Evolutionary conservation across 2,329 filamentous ascomycete species (phyloP).

Genomic region (Fusarium verrucosum): DNA sequence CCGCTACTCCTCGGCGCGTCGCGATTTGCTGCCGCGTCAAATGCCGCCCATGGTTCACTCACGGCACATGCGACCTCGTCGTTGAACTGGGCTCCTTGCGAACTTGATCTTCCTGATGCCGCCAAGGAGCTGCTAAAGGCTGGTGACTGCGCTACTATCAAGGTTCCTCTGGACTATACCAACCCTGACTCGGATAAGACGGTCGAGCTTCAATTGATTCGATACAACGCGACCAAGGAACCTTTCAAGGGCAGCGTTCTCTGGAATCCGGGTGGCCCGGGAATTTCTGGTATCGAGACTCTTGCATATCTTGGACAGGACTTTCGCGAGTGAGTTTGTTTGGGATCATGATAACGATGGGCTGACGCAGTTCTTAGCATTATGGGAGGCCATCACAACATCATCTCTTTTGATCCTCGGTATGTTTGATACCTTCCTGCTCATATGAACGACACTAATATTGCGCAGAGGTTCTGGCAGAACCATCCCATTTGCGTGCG

Average conservation of each 20-base stretch:
- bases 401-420: constrained; percentile 38
- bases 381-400: constrained; percentile 23
- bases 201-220: constrained; percentile 48
- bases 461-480: constrained; percentile 16
- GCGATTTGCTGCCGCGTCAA: neutral
- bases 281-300: constrained; percentile 31
- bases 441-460: neutral
- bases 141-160: constrained; percentile 47
- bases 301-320: constrained; percentile 18
- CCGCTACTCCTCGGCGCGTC: constrained; percentile 6
- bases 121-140: constrained; percentile 2
- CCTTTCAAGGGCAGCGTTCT: constrained; percentile 51
- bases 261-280: constrained; percentile 53
- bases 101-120: constrained; percentile 3
- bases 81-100: constrained; percentile 11
- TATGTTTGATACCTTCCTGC: neutral
- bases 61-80: neutral
- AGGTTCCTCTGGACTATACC: constrained; percentile 54
- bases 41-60: neutral
- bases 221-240: constrained; percentile 43
- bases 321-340: constrained; percentile 7
- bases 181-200: constrained; percentile 34
- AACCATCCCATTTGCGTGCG: constrained; percentile 33
- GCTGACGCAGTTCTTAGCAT: constrained; percentile 7
- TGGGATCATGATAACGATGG: fast-evolving